These are phyloP conservation scores for Talaromyces piceae DNA, from an alignment of 2,329 filamentous ascomycete genomes.

Conservation along the genomic window DNA sequence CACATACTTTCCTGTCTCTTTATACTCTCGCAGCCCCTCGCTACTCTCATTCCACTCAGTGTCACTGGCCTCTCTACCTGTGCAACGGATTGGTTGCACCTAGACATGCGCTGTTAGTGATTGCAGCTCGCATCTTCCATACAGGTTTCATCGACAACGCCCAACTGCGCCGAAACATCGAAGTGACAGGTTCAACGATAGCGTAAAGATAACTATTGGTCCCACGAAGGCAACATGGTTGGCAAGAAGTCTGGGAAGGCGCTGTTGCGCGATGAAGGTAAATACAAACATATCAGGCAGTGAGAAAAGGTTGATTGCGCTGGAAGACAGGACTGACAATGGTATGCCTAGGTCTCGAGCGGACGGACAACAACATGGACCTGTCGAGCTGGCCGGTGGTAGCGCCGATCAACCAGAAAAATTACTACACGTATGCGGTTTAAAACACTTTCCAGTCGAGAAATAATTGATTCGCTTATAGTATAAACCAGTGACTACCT, in stretches of 20 bases:
- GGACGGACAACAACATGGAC: constrained; percentile 98
- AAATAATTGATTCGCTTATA: background rate
- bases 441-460: background rate
- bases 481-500: constrained; percentile 68
- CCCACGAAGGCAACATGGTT: constrained; percentile 43
- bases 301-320: background rate
- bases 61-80: too few species aligned
- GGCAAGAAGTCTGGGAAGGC: constrained; percentile 60
- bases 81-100: background rate
- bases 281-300: constrained; percentile 9
- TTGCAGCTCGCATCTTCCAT: background rate
- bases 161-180: background rate
- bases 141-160: background rate
- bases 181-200: too few species aligned
- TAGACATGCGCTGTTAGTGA: background rate
- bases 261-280: constrained; percentile 53
- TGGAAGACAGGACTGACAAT: constrained; percentile 4
- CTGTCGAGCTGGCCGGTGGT: constrained; percentile 90
- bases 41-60: too few species aligned
- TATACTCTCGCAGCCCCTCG: too few species aligned
- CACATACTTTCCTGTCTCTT: background rate
- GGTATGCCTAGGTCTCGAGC: constrained; percentile 65
- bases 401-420: constrained; percentile 95
- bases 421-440: constrained; percentile 80
- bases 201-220: too few species aligned